Evolutionary conservation across 192 early-diverging fungal species (phyloP), one percentile per base, ranked within the genome.

Genomic region (Backusella luteola): DNA sequence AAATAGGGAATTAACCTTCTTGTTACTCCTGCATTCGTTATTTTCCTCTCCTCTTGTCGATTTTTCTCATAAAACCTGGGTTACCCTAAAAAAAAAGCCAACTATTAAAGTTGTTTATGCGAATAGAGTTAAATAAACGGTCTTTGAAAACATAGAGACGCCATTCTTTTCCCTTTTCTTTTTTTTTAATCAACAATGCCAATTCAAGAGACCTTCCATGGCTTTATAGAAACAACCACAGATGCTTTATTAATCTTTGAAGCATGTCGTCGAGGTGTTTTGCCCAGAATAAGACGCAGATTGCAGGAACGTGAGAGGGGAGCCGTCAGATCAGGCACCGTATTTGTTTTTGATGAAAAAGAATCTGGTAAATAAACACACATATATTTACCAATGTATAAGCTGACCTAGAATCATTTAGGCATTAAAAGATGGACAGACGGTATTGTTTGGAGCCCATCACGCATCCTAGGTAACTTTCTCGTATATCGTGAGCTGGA

Each of bases 341-440:
- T 78, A 0, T 78, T 78, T 49, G 67, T 78, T 6, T 78, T 78
- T 46, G 77, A 78, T 34, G 77, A 78, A 56, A 78, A 72, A 69
- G 77, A 78, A 69, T 73, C 77, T 9, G 77, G 77, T 73, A 78
- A 69, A 4, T 32, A 9, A 15, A 1, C 15, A 11, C 14, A 34
- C 34, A 14, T 34, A 66, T 34, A 14, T 34, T 7, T 36, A 69
- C 3, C 8, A 69, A 38, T 32, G 32, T 17, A 34, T 6, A 15
- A 8, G 6, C 38, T 69, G 19, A 69, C 15, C 0, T 32, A 4
- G 17, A 5, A 67, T 19, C 26, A 11, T 29, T 73, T 17, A 71
- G 80, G 91, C 6, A 95, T 95, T 81, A 94, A 93, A 77, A 86
- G 95, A 17, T 96, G 95, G 95, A 96, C 95, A 1, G 94, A 95